A percentile compares a stretch with the other conserved stretches of the same genome.
phyloP scores from a whole-genome alignment of 148 eudicot species.

The Rheum nobile region DNA sequence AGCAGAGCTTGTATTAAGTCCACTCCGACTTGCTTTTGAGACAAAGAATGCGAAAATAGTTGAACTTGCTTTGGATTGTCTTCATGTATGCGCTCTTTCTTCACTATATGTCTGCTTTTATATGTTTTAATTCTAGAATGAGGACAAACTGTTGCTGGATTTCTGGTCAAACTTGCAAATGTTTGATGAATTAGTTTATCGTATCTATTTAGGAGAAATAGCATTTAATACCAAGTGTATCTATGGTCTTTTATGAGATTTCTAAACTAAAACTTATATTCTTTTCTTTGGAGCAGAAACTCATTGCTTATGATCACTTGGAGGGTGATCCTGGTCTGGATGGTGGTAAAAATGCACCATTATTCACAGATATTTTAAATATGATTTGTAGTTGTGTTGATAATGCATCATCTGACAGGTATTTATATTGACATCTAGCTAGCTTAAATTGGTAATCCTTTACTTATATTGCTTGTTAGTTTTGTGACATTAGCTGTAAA shows the following conservation, averaged over 20 bases:
- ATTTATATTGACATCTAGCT: constrained; percentile 12
- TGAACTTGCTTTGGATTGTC: constrained; percentile 93
- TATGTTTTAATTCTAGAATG: not conserved
- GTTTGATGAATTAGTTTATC: not conserved
- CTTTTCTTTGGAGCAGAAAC: constrained; percentile 56
- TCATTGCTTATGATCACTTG: constrained; percentile 89
- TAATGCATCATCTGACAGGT: constrained; percentile 92
- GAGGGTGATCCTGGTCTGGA: constrained; percentile 99
- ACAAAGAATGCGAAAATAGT: constrained; percentile 69
- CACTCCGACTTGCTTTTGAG: constrained; percentile 89
- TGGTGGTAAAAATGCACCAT: constrained; percentile 60
- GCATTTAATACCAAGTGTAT: not conserved
- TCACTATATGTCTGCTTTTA: not conserved
- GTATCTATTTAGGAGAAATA: not conserved
- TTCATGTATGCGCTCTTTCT: constrained; percentile 60
- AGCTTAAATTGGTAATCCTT: not conserved
- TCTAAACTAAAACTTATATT: constrained; percentile 7
- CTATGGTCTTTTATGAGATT: not conserved
- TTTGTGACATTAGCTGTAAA: constrained; percentile 8
- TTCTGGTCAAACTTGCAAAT: not conserved
- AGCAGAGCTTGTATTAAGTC: constrained; percentile 80
- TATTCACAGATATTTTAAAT: constrained; percentile 69
- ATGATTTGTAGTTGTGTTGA: constrained; percentile 87
- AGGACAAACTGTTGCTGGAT: not conserved
- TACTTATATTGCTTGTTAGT: constrained; percentile 6